Evolutionary conservation across 768 basidiomycete species (phyloP), one percentile per base, ranked within the genome.

Genomic region (Suillus paluster): DNA sequence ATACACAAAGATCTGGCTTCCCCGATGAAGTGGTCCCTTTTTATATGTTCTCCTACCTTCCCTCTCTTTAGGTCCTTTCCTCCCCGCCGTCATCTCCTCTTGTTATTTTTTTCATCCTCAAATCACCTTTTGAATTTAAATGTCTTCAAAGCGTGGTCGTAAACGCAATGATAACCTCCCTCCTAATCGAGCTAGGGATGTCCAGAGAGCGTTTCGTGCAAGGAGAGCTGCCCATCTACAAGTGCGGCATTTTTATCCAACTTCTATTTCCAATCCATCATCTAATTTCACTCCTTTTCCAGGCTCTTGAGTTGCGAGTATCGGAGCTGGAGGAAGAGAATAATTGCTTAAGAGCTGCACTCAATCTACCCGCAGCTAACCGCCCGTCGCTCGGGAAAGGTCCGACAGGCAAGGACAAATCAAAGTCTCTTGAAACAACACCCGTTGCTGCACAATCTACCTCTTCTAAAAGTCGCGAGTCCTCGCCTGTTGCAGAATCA

Each of bases 141-240:
- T 91, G 90, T 92, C 91, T 68, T 92, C 91, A 64, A 94, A 93
- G 79, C 88, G 92, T 70, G 93, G 92, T 64, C 85, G 92, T 70
- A 94, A 94, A 71, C 81, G 92, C 66, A 84, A 86, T 71, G 84
- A 86, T 69, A 84, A 80, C 68, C 82, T 86, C 42, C 85, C 85
- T 68, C 85, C 85, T 64, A 81, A 78, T 68, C 86, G 93, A 64
- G 93, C 94, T 33, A 81, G 94, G 61, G 94, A 95, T 70, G 92
- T 95, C 19, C 94, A 96, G 73, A 79, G 94, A 70, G 94, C 93
- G 10, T 96, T 95, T 79, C 84, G 94, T 64, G 94, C 94, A 38
- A 81, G 94, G 66, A 86, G 94, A 68, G 93, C 93, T 64, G 92
- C 92, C 60, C 94, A 95, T 75, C 83, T 96, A 59, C 85, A 90